These are phyloP conservation scores for Boletus rubroflammeus DNA, from an alignment of 768 basidiomycete genomes.

Conservation along the genomic window DNA sequence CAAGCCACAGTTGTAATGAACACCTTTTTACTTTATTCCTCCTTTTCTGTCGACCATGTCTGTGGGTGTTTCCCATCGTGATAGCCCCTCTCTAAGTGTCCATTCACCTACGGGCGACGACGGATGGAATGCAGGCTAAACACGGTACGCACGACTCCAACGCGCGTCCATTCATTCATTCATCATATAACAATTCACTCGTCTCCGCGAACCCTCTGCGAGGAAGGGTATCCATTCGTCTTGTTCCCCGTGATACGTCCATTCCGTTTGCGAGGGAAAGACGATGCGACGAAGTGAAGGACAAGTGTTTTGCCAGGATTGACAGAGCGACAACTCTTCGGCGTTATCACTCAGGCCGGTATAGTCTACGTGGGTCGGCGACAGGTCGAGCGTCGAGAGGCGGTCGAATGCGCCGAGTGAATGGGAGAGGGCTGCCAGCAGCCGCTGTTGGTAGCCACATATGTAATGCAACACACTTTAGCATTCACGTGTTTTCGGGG, in stretches of 20 bases:
- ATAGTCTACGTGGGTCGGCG: constrained; percentile 30
- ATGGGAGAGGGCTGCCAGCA: not conserved
- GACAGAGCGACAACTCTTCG: constrained; percentile 36
- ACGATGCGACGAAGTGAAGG: constrained; percentile 49
- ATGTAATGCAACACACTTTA: not conserved
- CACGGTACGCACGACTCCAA: not conserved
- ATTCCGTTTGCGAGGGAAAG: constrained; percentile 47
- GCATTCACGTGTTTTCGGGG: not conserved
- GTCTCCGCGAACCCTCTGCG: not conserved
- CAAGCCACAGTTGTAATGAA: constrained; percentile 7
- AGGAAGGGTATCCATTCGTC: not conserved
- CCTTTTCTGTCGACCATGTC: not conserved
- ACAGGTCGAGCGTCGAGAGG: constrained; percentile 55
- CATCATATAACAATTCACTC: too few relatives aligned
- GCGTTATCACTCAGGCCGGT: not conserved
- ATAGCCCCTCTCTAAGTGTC: not conserved
- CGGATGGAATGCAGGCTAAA: not conserved
- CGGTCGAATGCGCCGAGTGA: constrained; percentile 37
- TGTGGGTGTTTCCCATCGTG: too few relatives aligned
- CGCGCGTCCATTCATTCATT: too few relatives aligned
- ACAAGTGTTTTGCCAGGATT: constrained; percentile 53
- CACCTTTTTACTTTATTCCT: not conserved
- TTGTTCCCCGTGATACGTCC: not conserved
- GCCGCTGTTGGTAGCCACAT: not conserved
- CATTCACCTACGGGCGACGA: not conserved